A percentile compares a stretch with the other conserved stretches of the same genome.
phyloP scores from a whole-genome alignment of 2,329 filamentous ascomycete species.

The Monosporascus sp. region DNA sequence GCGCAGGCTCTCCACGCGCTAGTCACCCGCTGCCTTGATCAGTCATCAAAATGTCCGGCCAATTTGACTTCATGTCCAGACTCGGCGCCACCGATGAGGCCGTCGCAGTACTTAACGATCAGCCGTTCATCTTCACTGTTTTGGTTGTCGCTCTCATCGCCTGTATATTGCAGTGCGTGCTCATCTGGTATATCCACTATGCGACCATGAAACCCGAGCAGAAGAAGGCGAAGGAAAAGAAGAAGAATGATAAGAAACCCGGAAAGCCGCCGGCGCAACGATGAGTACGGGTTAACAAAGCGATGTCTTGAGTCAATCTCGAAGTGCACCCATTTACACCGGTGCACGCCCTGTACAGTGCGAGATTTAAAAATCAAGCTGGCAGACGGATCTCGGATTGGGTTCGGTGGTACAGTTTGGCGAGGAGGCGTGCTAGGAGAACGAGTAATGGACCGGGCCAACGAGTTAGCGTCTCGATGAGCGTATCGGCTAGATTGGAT shows the following conservation, averaged over 20 bases:
- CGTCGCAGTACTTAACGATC: conserved; percentile 56
- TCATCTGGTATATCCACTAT: conserved; percentile 55
- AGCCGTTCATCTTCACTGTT: conserved; percentile 53
- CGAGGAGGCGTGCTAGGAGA: not conserved
- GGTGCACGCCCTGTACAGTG: not conserved
- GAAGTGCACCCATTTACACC: not conserved
- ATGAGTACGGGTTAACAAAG: conserved; percentile 6
- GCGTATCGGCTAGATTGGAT: not conserved
- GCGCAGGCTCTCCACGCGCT: not conserved
- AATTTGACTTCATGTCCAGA: conserved; percentile 52
- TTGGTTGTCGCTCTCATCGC: conserved; percentile 49
- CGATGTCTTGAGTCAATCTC: not conserved
- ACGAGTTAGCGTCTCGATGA: not conserved
- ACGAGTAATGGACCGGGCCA: not conserved
- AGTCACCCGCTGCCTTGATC: not conserved
- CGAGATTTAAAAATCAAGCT: not conserved
- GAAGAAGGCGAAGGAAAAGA: conserved; percentile 48
- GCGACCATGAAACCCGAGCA: conserved; percentile 58
- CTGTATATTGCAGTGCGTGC: conserved; percentile 38
- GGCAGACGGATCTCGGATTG: not conserved
- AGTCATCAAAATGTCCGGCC: conserved; percentile 33
- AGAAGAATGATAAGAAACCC: conserved; percentile 26
- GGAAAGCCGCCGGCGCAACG: conserved; percentile 23
- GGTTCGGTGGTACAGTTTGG: not conserved
- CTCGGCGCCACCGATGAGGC: conserved; percentile 55